Conservation (phyloP, 164 flowering plant genomes). For the Vitis rotundifolia region DNA sequence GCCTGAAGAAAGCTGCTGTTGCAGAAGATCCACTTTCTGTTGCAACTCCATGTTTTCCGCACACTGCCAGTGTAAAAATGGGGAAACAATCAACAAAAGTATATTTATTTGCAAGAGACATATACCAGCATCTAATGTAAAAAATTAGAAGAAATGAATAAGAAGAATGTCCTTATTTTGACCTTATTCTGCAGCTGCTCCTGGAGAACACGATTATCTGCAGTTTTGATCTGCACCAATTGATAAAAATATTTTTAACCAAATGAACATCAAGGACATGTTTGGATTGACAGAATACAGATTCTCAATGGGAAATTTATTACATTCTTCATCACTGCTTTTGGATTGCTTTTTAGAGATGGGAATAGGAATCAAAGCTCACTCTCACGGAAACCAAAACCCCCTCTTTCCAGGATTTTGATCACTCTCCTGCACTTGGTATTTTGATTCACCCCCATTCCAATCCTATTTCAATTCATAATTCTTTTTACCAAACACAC, state of each 20-base stretch:
- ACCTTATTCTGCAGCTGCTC: slow-evolving; percentile 94
- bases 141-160: neutral
- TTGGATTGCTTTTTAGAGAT: too few relatives aligned
- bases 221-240: slow-evolving; percentile 78
- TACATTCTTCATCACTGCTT: too few relatives aligned
- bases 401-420: too few relatives aligned
- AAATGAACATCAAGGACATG: neutral
- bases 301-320: too few relatives aligned
- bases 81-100: neutral
- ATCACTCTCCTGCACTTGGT: too few relatives aligned
- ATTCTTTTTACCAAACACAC: too few relatives aligned
- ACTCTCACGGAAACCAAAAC: too few relatives aligned
- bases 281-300: too few relatives aligned
- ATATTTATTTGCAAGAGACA: neutral
- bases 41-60: slow-evolving; percentile 71
- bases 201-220: slow-evolving; percentile 93
- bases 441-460: too few relatives aligned
- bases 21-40: slow-evolving; percentile 60
- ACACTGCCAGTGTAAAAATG: slow-evolving; percentile 42
- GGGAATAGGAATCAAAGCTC: too few relatives aligned
- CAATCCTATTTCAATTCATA: too few relatives aligned
- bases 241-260: neutral
- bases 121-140: neutral
- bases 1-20: slow-evolving; percentile 63
- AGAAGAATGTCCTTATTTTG: neutral